A percentile compares a stretch with the other conserved stretches of the same genome.
Evolutionary conservation across 176 grass and related monocot species (phyloP).

Genomic region (Triticum turgidum): DNA sequence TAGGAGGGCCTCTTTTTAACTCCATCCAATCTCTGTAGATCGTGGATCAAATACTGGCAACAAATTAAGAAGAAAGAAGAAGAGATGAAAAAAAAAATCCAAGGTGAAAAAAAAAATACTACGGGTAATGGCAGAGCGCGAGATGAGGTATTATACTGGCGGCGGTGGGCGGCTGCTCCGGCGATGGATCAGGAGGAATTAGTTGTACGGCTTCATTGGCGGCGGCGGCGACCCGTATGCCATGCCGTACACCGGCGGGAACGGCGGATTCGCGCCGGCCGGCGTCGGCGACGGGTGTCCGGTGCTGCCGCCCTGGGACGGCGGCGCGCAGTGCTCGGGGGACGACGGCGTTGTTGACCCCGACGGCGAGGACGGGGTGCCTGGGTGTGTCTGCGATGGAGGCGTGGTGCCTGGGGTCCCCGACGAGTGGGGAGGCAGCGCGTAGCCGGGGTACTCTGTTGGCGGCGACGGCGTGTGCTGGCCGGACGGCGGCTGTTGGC

Average conservation of each 20-base stretch:
- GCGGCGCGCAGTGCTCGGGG: conserved; percentile 43
- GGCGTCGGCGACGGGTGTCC: conserved; percentile 15
- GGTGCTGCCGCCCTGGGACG: conserved; percentile 20
- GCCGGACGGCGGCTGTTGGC: conserved; percentile 25
- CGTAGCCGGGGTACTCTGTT: conserved; percentile 32
- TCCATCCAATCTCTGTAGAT: conserved; percentile 12
- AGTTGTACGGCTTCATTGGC: conserved; percentile 50
- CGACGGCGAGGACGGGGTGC: conserved; percentile 25
- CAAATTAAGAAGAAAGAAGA: background rate
- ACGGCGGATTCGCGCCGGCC: conserved; percentile 30
- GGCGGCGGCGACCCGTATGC: conserved; percentile 69
- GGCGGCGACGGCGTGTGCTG: conserved; percentile 19
- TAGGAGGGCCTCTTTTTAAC: conserved; percentile 26
- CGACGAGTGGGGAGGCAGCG: conserved; percentile 33
- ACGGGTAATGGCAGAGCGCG: background rate
- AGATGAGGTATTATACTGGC: conserved; percentile 42
- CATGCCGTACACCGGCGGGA: conserved; percentile 68
- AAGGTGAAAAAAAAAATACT: conserved; percentile 29
- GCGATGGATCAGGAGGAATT: background rate
- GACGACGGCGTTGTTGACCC: conserved; percentile 7
- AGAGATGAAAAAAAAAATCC: too few species aligned
- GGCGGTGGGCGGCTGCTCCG: background rate
- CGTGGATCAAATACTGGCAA: conserved; percentile 33
- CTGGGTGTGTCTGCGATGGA: conserved; percentile 25
- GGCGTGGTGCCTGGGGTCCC: conserved; percentile 12